A percentile compares a stretch with the other conserved stretches of the same genome.
Conservation (phyloP, 176 grass and related monocot species). For the Elymus sibiricus region DNA sequence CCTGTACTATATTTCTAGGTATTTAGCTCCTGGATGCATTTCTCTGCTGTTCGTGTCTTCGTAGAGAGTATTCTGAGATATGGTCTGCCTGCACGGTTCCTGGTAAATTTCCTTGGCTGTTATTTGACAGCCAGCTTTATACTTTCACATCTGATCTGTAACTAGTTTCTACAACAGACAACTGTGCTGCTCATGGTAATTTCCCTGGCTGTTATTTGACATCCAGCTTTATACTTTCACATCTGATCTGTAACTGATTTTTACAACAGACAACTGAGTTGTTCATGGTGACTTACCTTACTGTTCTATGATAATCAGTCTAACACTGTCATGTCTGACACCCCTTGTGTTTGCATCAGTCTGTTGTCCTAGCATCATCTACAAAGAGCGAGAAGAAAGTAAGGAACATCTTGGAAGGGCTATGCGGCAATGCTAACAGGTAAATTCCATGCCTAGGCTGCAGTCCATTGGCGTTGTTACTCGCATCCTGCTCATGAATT, state of each 20-base stretch:
- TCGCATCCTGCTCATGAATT: neutral
- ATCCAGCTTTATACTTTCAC: neutral
- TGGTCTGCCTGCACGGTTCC: constrained; percentile 75
- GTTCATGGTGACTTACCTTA: neutral
- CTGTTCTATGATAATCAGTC: neutral
- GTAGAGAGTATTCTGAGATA: constrained; percentile 99
- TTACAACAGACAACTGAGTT: constrained; percentile 23
- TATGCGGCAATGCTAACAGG: constrained; percentile 74
- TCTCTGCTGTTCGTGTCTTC: constrained; percentile 82
- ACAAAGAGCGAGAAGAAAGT: constrained; percentile 94
- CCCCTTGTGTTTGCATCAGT: constrained; percentile 31
- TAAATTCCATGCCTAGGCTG: constrained; percentile 36
- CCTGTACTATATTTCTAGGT: constrained; percentile 43
- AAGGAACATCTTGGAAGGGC: constrained; percentile 68
- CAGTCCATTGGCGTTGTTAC: neutral
- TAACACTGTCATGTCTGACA: neutral
- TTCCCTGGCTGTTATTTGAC: neutral
- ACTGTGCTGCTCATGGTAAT: too few species aligned
- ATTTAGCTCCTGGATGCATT: constrained; percentile 99
- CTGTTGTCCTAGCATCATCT: constrained; percentile 73
- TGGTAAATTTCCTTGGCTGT: constrained; percentile 46
- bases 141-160: neutral
- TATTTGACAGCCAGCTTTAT: neutral
- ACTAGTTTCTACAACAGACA: constrained; percentile 32
- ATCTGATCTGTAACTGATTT: constrained; percentile 22